Evolutionary conservation across 2,329 filamentous ascomycete genomes (phyloP).

Genomic region (Hymenoscyphus albidus): DNA sequence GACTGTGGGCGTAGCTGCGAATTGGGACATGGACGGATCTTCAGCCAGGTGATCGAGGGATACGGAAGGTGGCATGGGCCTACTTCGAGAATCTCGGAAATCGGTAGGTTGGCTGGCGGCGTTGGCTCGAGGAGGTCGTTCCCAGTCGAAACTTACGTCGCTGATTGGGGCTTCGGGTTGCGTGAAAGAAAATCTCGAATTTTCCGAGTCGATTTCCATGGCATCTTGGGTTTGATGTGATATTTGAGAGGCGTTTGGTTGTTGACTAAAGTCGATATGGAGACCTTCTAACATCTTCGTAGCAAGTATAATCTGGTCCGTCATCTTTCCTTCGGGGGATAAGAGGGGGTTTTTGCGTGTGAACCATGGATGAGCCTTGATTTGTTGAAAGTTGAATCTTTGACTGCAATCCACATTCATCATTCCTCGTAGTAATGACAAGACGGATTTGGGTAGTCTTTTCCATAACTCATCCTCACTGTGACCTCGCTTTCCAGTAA

Average conservation of each 20-base stretch:
- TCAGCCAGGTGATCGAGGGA: constrained; percentile 67
- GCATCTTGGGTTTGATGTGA: constrained; percentile 41
- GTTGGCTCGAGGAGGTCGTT: constrained; percentile 53
- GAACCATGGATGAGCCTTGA: constrained; percentile 93
- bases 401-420: constrained; percentile 72
- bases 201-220: constrained; percentile 65
- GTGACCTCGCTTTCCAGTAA: constrained; percentile 72
- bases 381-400: constrained; percentile 80
- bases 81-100: constrained; percentile 23
- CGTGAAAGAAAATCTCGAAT: constrained; percentile 65
- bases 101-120: constrained; percentile 43
- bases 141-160: constrained; percentile 83
- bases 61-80: constrained; percentile 22
- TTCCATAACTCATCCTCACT: constrained; percentile 84
- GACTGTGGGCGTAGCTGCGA: constrained; percentile 72
- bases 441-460: constrained; percentile 65
- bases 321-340: constrained; percentile 66
- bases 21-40: constrained; percentile 83
- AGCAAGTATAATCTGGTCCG: constrained; percentile 79
- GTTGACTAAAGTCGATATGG: constrained; percentile 78
- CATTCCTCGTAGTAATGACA: constrained; percentile 89
- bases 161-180: constrained; percentile 76
- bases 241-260: constrained; percentile 45
- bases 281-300: constrained; percentile 92
- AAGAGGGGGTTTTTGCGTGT: constrained; percentile 78